Base-by-base conservation (phyloP, 495 filamentous ascomycete species). In the Hyaloscypha hepaticicola region DNA sequence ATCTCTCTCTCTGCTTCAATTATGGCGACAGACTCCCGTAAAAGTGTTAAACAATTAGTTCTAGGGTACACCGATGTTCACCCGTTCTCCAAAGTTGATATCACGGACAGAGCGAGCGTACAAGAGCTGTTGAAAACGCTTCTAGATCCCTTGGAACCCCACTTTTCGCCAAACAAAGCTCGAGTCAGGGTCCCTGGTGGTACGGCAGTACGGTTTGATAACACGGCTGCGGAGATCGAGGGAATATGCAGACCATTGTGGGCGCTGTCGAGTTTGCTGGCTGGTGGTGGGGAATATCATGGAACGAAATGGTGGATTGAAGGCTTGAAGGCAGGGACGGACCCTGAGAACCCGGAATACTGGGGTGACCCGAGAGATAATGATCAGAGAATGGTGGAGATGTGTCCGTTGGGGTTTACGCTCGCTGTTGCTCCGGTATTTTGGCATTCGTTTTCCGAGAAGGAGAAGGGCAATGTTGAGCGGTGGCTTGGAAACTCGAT, bases 311-410 rank as follows among this genome's bases (percentile, higher is more conserved):
- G 83, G 71, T 93, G 90, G 90, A 14, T 78, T 59, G 55, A 65
- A 26, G 67, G 67, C 4, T 34, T 92, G 48, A 83, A 81, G 48
- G 80, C 84, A 22, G 89, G 89, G 0, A 90, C 87, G 0, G 84
- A 92, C 62, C 87, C 87, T 1, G 76, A 81, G 45, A 79, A 78
- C 65, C 76, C 81, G 0, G 89, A 92, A 76, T 92, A 85, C 69
- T 93, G 89, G 88, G 89, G 89, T 5, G 82, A 83, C 41, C 85
- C 88, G 59, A 79, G 86, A 66, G 88, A 90, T 70, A 82, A 85
- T 60, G 89, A 92, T 66, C 89, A 92, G 78, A 78, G 90, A n/a
- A 92, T 92, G 88, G 90, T 92, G 22, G 90, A 92, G 72, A 90
- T 91, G 83, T 91, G 88, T 69, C 89, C 89, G 14, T 80, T 92